Conservation (phyloP, 164 flowering plant genomes). For the Magnolia kwangsiensis region DNA sequence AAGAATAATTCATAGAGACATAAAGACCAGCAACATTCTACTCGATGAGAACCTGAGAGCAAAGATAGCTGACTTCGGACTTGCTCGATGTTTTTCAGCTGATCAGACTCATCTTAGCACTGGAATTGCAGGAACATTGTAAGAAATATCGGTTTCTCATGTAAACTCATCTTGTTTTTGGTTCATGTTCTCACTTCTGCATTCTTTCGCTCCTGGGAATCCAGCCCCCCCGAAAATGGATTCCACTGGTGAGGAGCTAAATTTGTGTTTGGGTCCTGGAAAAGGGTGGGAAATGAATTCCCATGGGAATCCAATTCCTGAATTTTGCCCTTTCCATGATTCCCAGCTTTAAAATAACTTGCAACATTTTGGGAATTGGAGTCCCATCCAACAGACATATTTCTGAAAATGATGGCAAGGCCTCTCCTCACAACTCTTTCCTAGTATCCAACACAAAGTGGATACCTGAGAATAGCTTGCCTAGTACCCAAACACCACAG, state of each 20-base stretch:
- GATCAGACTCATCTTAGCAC: slow-evolving; percentile 67
- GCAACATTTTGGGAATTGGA: too few relatives aligned
- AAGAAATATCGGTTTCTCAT: slow-evolving; percentile 18
- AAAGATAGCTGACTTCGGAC: slow-evolving; percentile 88
- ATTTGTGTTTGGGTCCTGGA: neutral
- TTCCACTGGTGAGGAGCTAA: neutral
- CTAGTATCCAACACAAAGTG: too few relatives aligned
- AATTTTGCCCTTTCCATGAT: too few relatives aligned
- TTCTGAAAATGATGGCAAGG: too few relatives aligned
- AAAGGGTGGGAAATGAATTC: neutral
- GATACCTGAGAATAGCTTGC: too few relatives aligned
- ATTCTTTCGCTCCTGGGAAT: neutral
- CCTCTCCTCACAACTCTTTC: too few relatives aligned
- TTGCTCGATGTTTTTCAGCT: slow-evolving; percentile 62
- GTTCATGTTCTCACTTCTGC: neutral
- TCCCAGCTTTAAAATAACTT: too few relatives aligned
- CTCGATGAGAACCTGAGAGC: slow-evolving; percentile 58
- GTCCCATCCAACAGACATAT: too few relatives aligned
- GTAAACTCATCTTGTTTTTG: neutral
- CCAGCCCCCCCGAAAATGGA: neutral
- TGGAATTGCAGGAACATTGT: slow-evolving; percentile 76
- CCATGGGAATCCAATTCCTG: neutral
- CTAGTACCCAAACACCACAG: too few relatives aligned
- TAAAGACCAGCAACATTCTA: slow-evolving; percentile 63
- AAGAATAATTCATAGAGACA: slow-evolving; percentile 76